Evolutionary conservation across 2,329 filamentous ascomycete species (phyloP), one percentile per base, ranked within the genome.

Genomic region (Ophidiomyces ophidiicola): DNA sequence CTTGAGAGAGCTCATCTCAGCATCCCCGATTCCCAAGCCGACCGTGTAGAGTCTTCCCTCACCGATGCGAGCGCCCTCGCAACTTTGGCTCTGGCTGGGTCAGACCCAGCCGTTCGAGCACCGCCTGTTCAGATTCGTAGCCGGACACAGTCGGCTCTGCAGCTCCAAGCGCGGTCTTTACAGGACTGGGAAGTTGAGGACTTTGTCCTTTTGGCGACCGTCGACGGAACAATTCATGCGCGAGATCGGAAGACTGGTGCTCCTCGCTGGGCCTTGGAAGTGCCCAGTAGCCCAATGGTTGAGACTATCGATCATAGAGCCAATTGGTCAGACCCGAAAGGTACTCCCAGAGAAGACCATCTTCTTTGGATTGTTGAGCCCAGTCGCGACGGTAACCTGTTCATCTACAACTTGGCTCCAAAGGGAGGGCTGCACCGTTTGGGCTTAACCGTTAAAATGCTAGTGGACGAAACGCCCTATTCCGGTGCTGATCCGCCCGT

Each of bases 171-270:
- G 87, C 87, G 88, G 78, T 92, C 81, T 72, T 72, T 96, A 75
- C 81, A 87, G 76, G 88, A 94, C 69, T 96, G 88, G 88, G 85
- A 94, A 82, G 87, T 94, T 68, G 88, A 96, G 83, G 87, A 96
- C 72, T 93, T 94, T 76, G 83, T 96, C 69, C 84, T 98, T 71
- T 72, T 98, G 82, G 88, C 90, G 83, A 96, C 90, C 75, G 83
- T 96, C 76, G 87, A 96, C 72, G 90, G 90, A 72, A 83, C 85
- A 60, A 76, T 96, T 55, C 83, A 94, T 67, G 87, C 88, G 60
- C 78, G 78, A 62, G 85, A 94, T 67, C 77, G 90, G 54, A 82
- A 80, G 58, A 90, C 82, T 37, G 90, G 90, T 52, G 72, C 79
- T 47, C 72, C 81, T 51, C 80, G 79, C 57, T 96, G 90, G 90